Percentiles rank a stretch among this genome's conserved stretches.
These are phyloP conservation scores for Silene latifolia DNA, from an alignment of 148 eudicot genomes.

Conservation along the genomic window DNA sequence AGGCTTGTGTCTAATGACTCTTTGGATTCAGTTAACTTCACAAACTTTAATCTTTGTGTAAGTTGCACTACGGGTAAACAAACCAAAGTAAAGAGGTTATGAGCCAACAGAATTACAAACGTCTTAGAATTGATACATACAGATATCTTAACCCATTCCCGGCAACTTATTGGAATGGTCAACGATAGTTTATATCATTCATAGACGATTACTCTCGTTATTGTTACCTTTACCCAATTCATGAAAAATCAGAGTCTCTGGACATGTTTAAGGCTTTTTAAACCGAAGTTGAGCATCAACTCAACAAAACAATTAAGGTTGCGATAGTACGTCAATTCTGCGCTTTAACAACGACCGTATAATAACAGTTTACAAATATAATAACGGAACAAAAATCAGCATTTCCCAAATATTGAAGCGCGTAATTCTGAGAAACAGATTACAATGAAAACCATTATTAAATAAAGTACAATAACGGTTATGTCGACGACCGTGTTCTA, in stretches of 20 bases:
- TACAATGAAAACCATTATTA: too few species aligned
- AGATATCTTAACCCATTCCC: not conserved
- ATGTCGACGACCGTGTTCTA: too few species aligned
- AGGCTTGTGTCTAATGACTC: conserved; percentile 3
- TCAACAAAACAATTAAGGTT: not conserved
- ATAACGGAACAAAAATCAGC: too few species aligned
- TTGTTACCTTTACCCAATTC: not conserved
- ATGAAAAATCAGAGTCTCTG: not conserved
- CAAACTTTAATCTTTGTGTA: not conserved
- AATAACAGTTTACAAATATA: too few species aligned
- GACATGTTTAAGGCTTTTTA: conserved; percentile 2
- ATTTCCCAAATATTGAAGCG: too few species aligned
- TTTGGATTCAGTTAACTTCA: not conserved
- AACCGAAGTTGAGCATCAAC: not conserved
- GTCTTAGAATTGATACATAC: conserved; percentile 9
- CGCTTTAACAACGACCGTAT: too few species aligned
- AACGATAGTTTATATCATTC: too few species aligned
- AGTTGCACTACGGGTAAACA: not conserved
- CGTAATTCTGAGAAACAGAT: too few species aligned
- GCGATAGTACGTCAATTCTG: too few species aligned
- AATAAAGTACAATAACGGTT: too few species aligned
- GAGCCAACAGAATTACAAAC: not conserved
- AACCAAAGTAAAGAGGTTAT: not conserved
- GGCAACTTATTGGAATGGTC: not conserved
- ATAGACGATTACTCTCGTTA: not conserved